Evolutionary conservation across 2,329 filamentous ascomycete genomes (phyloP).

Genomic region (Alternaria sp.): DNA sequence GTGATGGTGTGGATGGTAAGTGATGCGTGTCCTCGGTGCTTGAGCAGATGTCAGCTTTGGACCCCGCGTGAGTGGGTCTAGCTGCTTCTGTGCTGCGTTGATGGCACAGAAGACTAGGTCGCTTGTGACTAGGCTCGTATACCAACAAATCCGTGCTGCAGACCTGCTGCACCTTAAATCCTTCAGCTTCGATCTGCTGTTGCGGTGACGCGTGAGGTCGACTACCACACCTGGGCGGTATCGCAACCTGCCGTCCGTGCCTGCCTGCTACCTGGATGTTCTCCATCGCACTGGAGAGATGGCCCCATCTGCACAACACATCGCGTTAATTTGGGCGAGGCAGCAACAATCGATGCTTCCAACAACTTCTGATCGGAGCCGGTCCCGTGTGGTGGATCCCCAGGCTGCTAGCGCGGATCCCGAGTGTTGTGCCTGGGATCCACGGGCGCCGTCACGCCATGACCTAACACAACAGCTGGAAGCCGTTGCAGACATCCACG

Average conservation of each 20-base stretch:
- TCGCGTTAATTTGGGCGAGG: not conserved
- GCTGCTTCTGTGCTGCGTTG: not conserved
- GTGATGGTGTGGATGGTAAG: not conserved
- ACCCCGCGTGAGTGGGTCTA: not conserved
- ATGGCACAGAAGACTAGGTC: not conserved
- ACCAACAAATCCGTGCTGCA: not conserved
- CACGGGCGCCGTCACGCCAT: not conserved
- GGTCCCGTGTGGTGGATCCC: conserved; percentile 24
- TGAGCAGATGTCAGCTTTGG: not conserved
- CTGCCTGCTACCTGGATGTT: not conserved
- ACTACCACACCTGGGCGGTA: not conserved
- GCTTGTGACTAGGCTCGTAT: not conserved
- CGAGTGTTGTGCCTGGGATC: not conserved
- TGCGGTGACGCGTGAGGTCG: not conserved
- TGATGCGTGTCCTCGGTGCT: not conserved
- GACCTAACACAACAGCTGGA: not conserved
- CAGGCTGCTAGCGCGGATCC: conserved; percentile 20
- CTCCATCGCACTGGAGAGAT: not conserved
- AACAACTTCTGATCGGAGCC: not conserved
- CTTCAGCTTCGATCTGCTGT: not conserved
- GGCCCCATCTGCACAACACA: not conserved
- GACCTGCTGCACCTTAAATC: not conserved
- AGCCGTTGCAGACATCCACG: not conserved
- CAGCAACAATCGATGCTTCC: not conserved
- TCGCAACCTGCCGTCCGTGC: not conserved